Evolutionary conservation across 108 stramenopile species (phyloP), one percentile per base, ranked within the genome.

Genomic region (Stephanodiscus minutulus): DNA sequence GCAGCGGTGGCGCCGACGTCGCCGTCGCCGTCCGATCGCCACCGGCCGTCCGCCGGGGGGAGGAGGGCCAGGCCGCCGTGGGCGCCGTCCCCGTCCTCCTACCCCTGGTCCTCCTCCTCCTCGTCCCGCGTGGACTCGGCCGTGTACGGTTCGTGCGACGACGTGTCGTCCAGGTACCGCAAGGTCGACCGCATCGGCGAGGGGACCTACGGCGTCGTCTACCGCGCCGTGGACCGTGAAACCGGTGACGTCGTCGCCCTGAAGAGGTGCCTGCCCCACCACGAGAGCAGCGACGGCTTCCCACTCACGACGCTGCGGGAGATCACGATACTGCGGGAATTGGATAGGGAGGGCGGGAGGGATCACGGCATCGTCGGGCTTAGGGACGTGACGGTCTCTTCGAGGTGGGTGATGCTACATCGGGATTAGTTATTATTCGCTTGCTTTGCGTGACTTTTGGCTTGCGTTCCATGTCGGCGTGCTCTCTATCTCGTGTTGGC

Each of bases 141-240:
- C 27, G 64, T 48, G 10, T 76, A 75, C 56, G 89, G 89, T 10
- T 53, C 61, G 5, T 88, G 90, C 74, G 55, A 86, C 12, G 83
- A 86, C 68, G 92, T 93, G 13, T 83, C 87, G 11, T 59, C 83
- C 17, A 80, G 89, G 10, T 99, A 97, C 64, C 83, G 94, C 49
- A 98, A 97, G 70, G 58, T 98, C 13, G 95, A 92, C 2, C 84
- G 97, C 49, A 89, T 99, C 43, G 98, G 98, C 8, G 92, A 98
- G 81, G 98, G 98, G 9, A 98, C 98, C 0, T 99, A 99, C 63
- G 98, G 98, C 29, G 89, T 98, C 31, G 98, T 99, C 5, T 99
- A 98, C 79, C 89, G 92, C 66, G 97, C 98, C 8, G 61, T 79
- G 41, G 98, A 98, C 60, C 74, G 83, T 28, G 22, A 37, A 35